Evolutionary conservation across 352 stramenopile genomes (phyloP), one percentile per base, ranked within the genome.

Genomic region (Phytopythium oedochilum): DNA sequence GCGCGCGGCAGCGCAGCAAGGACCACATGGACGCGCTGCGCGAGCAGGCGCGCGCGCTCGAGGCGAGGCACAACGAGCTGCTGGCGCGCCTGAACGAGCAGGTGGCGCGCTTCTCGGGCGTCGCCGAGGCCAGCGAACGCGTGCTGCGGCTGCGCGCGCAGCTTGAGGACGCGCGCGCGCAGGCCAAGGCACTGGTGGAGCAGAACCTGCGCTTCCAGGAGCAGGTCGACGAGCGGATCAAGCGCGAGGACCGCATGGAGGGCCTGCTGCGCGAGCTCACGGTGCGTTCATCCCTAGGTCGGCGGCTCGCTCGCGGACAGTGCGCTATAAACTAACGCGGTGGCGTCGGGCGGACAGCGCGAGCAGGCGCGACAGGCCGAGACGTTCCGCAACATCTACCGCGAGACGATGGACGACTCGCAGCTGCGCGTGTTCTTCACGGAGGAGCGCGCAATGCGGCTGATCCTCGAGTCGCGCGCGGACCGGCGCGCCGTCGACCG

Each of bases 191-290:
- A 14, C 36, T 84, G 5, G 75, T 78, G 63, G 48, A 60, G 57
- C 71, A 80, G 61, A 84, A 84, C 35, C 63, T 68, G 15, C 50
- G 49, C 32, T 81, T 79, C 39, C 70, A 81, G 55, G 58, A 75
- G n/a, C 53, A 78, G 54, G 59, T 81, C 44, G 66, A 56, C 18
- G 63, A 75, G 40, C 64, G 71, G 35, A 77, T 84, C 52, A 81
- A 81, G 56, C 54, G 69, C 6, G 71, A 81, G 45, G 74, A 85
- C 62, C 50, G 74, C 22, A 79, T 81, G 71, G 74, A 85, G 66
- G 74, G 74, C 0, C 58, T 85, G 22, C 54, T 85, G 23, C 71
- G 70, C 20, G 74, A 85, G 49, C 52, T 81, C 36, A 44, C 65
- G 31, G 57, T 63, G 22, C 45, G 58, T 64, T 34, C 39, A 45